phyloP scores from a whole-genome alignment of 2,329 filamentous ascomycete genomes.

The Periconia sp. region DNA sequence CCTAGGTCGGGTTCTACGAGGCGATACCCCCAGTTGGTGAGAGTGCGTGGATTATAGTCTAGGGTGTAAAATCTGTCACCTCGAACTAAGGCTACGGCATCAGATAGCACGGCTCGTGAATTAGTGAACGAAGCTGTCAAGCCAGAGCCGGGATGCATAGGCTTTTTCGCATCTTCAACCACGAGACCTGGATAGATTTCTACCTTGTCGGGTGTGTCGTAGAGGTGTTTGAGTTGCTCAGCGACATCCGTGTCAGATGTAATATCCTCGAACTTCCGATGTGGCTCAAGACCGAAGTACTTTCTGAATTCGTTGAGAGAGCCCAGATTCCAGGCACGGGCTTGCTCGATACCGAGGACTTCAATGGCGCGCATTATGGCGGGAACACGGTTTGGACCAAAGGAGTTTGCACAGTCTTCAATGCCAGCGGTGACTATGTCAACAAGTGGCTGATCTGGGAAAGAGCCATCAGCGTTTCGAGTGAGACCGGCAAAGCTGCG shows the following conservation, averaged over 20 bases:
- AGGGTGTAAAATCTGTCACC: constrained; percentile 79
- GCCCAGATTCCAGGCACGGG: constrained; percentile 76
- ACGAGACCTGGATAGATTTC: constrained; percentile 83
- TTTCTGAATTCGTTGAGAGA: constrained; percentile 85
- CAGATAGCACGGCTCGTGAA: constrained; percentile 76
- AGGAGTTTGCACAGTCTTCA: constrained; percentile 72
- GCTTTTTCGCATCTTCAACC: constrained; percentile 74
- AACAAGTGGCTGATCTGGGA: constrained; percentile 78
- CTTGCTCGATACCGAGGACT: constrained; percentile 79
- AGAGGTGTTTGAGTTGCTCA: constrained; percentile 63
- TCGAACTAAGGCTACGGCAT: constrained; percentile 78
- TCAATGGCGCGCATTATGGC: constrained; percentile 76
- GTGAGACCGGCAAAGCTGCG: constrained; percentile 71
- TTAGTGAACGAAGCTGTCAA: constrained; percentile 79
- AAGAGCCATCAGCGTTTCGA: constrained; percentile 70
- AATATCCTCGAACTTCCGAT: constrained; percentile 82
- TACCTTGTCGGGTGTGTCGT: constrained; percentile 79
- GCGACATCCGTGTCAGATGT: constrained; percentile 77
- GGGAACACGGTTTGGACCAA: constrained; percentile 72
- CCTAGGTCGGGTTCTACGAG: constrained; percentile 75
- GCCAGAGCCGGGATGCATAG: constrained; percentile 71
- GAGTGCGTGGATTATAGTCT: constrained; percentile 72
- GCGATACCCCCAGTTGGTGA: constrained; percentile 86
- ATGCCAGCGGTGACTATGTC: constrained; percentile 71
- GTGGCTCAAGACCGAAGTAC: constrained; percentile 77